Evolutionary conservation across 2,329 filamentous ascomycete genomes (phyloP).

Genomic region (Neofusicoccum ribis): DNA sequence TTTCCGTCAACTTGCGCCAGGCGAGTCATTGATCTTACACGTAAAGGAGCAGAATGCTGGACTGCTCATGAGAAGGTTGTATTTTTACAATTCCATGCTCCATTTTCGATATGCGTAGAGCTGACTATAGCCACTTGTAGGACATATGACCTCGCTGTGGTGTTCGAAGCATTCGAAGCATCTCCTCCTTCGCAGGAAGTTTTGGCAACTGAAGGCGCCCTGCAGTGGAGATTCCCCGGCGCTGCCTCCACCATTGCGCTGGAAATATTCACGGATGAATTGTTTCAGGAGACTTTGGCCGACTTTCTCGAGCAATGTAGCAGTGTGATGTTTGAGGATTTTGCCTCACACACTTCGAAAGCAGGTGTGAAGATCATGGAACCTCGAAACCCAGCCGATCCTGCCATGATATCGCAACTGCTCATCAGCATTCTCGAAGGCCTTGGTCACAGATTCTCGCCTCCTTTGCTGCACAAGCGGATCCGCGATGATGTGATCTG

Average conservation of each 20-base stretch:
- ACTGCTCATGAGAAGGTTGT: slow-evolving; percentile 42
- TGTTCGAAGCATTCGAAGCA: slow-evolving; percentile 64
- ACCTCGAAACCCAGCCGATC: slow-evolving; percentile 58
- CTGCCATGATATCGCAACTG: slow-evolving; percentile 59
- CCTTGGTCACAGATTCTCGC: slow-evolving; percentile 45
- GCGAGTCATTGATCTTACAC: slow-evolving; percentile 44
- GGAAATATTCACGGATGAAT: slow-evolving; percentile 36
- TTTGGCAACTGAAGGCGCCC: slow-evolving; percentile 51
- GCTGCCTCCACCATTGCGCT: slow-evolving; percentile 51
- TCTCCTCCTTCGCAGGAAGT: slow-evolving; percentile 56
- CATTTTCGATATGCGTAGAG: background rate
- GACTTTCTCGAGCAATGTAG: slow-evolving; percentile 59
- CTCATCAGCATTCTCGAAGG: slow-evolving; percentile 62
- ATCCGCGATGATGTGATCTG: slow-evolving; percentile 65
- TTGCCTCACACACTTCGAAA: slow-evolving; percentile 56
- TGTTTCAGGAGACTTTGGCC: slow-evolving; percentile 53
- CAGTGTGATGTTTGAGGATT: slow-evolving; percentile 53
- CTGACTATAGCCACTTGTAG: background rate
- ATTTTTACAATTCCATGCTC: slow-evolving; percentile 25
- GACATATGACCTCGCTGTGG: slow-evolving; percentile 23
- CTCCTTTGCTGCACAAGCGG: slow-evolving; percentile 53
- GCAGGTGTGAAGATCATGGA: slow-evolving; percentile 53
- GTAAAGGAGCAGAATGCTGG: slow-evolving; percentile 53
- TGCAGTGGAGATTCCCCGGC: slow-evolving; percentile 63
- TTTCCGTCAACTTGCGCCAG: slow-evolving; percentile 22